phyloP scores from a whole-genome alignment of 2,329 filamentous ascomycete species.

The Diaporthe vaccinii region DNA sequence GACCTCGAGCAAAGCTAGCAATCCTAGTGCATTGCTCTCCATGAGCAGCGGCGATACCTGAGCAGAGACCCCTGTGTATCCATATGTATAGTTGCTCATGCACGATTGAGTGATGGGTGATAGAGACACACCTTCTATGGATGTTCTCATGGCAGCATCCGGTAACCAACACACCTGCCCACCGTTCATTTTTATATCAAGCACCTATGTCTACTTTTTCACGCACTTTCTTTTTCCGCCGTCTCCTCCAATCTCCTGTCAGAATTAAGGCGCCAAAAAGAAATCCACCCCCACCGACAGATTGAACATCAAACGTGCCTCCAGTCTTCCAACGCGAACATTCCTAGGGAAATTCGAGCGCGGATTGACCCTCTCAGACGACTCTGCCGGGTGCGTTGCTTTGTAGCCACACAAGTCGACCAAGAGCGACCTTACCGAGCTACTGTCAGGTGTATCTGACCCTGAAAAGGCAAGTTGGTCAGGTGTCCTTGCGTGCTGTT shows the following conservation, averaged over 20 bases:
- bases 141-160: slow-evolving; percentile 11
- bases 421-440: background rate
- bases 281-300: background rate
- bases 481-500: background rate
- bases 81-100: background rate
- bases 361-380: background rate
- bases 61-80: background rate
- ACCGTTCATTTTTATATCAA: slow-evolving; percentile 31
- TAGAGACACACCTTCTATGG: slow-evolving; percentile 23
- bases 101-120: background rate
- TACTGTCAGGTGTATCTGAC: background rate
- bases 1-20: background rate
- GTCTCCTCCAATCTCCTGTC: slow-evolving; percentile 28
- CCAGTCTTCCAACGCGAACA: slow-evolving; percentile 4
- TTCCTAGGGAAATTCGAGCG: background rate
- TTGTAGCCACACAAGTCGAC: background rate
- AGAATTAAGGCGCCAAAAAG: slow-evolving; percentile 7
- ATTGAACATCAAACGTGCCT: slow-evolving; percentile 8
- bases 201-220: slow-evolving; percentile 29
- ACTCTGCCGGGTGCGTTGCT: background rate
- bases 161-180: background rate
- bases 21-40: background rate
- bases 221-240: slow-evolving; percentile 17
- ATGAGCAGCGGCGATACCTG: background rate
- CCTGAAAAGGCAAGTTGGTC: slow-evolving; percentile 7